Evolutionary conservation across 2,329 filamentous ascomycete genomes (phyloP).

Genomic region (Tolypocladium capitatum): DNA sequence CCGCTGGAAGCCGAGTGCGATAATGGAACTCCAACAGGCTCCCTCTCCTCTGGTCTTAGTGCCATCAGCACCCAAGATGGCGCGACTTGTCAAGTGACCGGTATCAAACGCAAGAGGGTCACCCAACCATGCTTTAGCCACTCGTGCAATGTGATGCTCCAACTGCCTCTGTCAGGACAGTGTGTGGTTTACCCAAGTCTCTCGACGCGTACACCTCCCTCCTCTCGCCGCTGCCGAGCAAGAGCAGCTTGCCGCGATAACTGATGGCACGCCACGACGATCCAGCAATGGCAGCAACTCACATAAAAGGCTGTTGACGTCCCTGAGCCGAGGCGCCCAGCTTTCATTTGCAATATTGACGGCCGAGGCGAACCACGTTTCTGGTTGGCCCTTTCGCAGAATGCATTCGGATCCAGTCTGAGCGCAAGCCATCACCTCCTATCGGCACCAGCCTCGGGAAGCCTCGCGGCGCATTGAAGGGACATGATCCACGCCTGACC

Average conservation of each 20-base stretch:
- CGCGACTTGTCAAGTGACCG: neutral
- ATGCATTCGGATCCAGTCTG: neutral
- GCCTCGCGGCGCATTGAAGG: neutral
- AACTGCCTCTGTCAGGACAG: neutral
- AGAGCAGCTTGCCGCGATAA: too few relatives aligned
- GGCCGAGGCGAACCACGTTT: too few relatives aligned
- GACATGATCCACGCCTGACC: neutral
- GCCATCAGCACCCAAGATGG: neutral
- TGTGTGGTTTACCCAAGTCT: too few relatives aligned
- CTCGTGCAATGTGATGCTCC: too few relatives aligned
- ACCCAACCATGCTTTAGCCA: neutral
- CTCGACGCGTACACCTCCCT: too few relatives aligned
- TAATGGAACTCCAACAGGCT: neutral
- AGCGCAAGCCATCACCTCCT: neutral
- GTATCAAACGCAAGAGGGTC: neutral
- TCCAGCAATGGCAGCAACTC: too few relatives aligned
- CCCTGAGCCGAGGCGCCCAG: too few relatives aligned
- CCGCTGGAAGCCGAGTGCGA: neutral
- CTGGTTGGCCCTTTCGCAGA: too few relatives aligned
- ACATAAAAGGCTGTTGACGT: too few relatives aligned
- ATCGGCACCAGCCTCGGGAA: neutral
- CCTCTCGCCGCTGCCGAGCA: too few relatives aligned
- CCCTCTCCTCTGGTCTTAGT: neutral
- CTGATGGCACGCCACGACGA: too few relatives aligned
- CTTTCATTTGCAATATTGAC: too few relatives aligned